Evolutionary conservation across 2,329 filamentous ascomycete genomes (phyloP).

Genomic region (Aspergillus hiratsukae): DNA sequence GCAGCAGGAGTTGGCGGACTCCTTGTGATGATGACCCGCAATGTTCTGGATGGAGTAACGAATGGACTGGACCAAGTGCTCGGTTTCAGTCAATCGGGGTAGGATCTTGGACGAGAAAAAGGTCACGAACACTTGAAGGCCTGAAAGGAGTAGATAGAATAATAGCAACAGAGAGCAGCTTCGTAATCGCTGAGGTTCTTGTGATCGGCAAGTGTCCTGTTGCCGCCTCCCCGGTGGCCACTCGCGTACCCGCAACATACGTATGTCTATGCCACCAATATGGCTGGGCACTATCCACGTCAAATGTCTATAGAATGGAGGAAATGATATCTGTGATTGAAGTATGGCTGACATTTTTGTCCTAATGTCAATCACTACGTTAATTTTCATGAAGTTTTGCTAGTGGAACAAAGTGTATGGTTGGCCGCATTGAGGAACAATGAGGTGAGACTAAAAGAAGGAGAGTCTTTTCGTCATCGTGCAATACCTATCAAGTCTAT

Average conservation of each 20-base stretch:
- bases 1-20: slow-evolving; percentile 6
- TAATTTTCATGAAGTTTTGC: no score
- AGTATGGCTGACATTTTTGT: not conserved
- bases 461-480: not conserved
- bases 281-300: not conserved
- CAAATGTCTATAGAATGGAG: not conserved
- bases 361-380: not conserved
- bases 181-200: not conserved
- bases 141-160: not conserved
- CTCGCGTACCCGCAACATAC: not conserved
- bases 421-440: not conserved
- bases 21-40: slow-evolving; percentile 15
- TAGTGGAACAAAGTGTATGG: not conserved
- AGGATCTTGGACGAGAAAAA: not conserved
- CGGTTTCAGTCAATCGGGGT: not conserved
- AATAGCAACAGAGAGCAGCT: not conserved
- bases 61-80: not conserved
- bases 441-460: not conserved
- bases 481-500: slow-evolving; percentile 2
- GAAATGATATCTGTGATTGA: not conserved
- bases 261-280: not conserved
- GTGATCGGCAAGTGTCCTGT: not conserved
- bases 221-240: no score
- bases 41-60: not conserved
- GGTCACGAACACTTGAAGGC: not conserved